Evolutionary conservation across 805 yeast genomes (phyloP), one percentile per base, ranked within the genome.

Genomic region (Candida germanica): DNA sequence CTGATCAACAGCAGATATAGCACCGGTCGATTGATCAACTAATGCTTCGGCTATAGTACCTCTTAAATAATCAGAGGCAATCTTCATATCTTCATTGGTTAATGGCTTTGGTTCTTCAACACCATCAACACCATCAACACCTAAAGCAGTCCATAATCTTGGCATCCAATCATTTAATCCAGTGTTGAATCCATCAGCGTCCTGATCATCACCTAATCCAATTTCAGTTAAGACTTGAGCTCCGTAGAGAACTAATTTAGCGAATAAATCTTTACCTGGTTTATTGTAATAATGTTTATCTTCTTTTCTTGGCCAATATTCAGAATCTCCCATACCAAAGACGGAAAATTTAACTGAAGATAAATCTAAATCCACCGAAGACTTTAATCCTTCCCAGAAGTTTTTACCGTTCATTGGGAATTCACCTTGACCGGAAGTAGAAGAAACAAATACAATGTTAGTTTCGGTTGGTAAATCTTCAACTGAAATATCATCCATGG

Each of bases 231-330:
- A 64, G 41, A 77, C 79, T 42, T 72, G 77, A 42, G 84, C 96
- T 28, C 95, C 93, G 40, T 87, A 71, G 40, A 82, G 65, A 44
- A 64, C 66, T 44, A 91, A 64, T 44, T 82, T 79, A 44, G 75
- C 75, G 55, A 63, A 69, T 45, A 91, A 65, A 58, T 88, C 96
- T 46, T 73, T 73, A 13, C 83, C 77, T 11, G 98, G 98, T 59
- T 88, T 89, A 70, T 91, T 91, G 66, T 87, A 91, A 66, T 86
- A 91, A 59, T 85, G 91, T 49, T 80, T 80, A 65, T 91, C 98
- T 62, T 91, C 95, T 60, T 87, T 86, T 66, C 98, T 79, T 50
- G 98, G 98, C 98, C 98, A 91, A 69, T 91, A 88, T 54, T 77
- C 77, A 32, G 86, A 77, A 59, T 83, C 93, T 53, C 93, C 93